These are phyloP conservation scores for Euptelea pleiosperma DNA, from an alignment of 164 flowering plant species.

Conservation along the genomic window DNA sequence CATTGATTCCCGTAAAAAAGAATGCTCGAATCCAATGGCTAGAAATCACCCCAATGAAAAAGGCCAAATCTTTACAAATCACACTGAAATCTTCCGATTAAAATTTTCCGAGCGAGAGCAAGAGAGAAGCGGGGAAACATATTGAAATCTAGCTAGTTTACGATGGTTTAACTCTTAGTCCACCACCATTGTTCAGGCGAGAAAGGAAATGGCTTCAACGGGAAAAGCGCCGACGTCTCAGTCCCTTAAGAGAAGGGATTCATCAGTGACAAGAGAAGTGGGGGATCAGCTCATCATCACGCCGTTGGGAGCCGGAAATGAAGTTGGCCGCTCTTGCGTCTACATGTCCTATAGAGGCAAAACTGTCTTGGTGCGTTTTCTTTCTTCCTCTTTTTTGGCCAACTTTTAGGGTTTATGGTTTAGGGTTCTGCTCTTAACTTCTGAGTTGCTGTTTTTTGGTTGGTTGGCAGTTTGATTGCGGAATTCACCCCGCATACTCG, in stretches of 20 bases:
- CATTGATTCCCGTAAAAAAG: no score
- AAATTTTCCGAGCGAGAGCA: no score
- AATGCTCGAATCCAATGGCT: no score
- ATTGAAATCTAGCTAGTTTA: no score
- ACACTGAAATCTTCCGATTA: no score
- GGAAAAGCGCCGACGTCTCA: conserved; percentile 16
- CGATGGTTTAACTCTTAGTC: no score
- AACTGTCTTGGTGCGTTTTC: conserved; percentile 44
- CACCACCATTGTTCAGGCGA: no score
- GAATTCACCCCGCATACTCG: conserved; percentile 92
- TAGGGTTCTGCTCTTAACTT: not conserved
- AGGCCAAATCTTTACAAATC: no score
- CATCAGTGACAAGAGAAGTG: conserved; percentile 42
- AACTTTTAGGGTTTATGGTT: conserved; percentile 5
- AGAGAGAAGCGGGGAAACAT: no score
- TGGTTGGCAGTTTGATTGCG: conserved; percentile 76
- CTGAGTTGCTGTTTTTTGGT: not conserved
- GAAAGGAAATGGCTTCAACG: conserved; percentile 9
- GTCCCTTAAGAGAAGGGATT: conserved; percentile 56
- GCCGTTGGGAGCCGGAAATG: conserved; percentile 96
- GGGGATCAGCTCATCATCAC: conserved; percentile 78
- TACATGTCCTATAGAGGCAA: conserved; percentile 82
- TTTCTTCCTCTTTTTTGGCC: not conserved
- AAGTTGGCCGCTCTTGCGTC: conserved; percentile 98
- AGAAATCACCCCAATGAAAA: no score